Base-by-base conservation (phyloP, 129 eudicot species). In the Rutidosis leptorrhynchoides region DNA sequence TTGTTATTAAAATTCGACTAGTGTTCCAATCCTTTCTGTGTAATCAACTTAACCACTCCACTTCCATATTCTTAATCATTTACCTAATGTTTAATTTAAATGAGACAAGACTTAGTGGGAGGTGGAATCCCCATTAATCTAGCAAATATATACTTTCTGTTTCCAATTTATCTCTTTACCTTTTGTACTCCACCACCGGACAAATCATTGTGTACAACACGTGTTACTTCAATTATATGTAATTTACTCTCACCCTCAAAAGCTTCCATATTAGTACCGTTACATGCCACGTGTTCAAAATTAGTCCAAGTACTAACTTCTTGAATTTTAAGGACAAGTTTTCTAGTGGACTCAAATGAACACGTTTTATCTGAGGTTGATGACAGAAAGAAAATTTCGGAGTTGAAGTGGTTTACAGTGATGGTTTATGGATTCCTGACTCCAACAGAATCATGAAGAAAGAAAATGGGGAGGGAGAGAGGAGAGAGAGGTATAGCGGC, bases 251-350 rank as follows among this genome's bases (percentile, higher is more conserved):
- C 95, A 6, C 92, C 90, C 33, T 93, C 96, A 3, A 89, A 74
- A 7, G 96, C 96, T 30, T 93, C 99, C 83, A 93, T 76, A 62
- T 89, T 87, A 4, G 99, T 93, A 0, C 95, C 99, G 21, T 93
- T 93, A 20, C 76, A 82, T 4, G 99, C 99, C 40, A 89, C 99
- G 70, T 93, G 99, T 1, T 96, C 99, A 40, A 93, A 93, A 29
- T 86, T 93, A 10, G 95, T 84, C 99, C 99, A 93, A 0, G 99
- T 95, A 69, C 99, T 93, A 9, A 86, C 99, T 49, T 93, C 96
- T 67, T 93, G 99, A 64, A 88, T 89, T 61, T 93, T 93, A 3
- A 89, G 78, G 5, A 86, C 77, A 43, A 70, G 84, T 62, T 81
- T 86, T 7, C 99, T 67, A 0, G 95, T 84, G 1, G 95, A 82